These are phyloP conservation scores for Picochlorum costavermella DNA, from an alignment of 139 green algal genomes.

Conservation along the genomic window DNA sequence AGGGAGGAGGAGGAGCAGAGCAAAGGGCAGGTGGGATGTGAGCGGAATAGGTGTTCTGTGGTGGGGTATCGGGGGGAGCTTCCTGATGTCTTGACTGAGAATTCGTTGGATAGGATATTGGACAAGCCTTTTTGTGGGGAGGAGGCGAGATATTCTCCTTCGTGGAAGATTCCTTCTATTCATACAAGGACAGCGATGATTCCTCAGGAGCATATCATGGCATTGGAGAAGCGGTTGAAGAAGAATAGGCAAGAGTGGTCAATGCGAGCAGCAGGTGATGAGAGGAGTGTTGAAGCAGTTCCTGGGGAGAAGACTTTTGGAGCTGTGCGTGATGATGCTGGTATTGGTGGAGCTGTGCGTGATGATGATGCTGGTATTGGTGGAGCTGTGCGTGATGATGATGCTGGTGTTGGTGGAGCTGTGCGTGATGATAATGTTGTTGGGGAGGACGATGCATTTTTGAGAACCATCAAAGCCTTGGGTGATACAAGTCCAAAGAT, in stretches of 20 bases:
- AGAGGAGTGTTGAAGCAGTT: too few relatives aligned
- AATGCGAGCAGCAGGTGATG: too few relatives aligned
- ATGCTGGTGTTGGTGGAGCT: too few relatives aligned
- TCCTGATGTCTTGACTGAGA: slow-evolving; percentile 13
- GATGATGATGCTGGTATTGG: neutral
- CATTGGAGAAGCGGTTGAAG: too few relatives aligned
- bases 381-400: neutral
- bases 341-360: too few relatives aligned
- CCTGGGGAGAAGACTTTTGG: too few relatives aligned
- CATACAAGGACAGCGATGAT: neutral
- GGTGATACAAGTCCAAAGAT: slow-evolving; percentile 13
- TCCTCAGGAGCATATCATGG: neutral
- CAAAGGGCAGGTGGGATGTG: neutral
- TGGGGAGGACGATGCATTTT: neutral
- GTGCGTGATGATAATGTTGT: neutral
- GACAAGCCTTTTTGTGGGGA: neutral
- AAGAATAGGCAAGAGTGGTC: too few relatives aligned
- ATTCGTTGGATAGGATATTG: slow-evolving; percentile 15
- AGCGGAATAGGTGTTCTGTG: neutral
- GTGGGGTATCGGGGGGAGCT: slow-evolving; percentile 6
- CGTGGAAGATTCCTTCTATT: neutral
- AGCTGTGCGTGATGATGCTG: neutral
- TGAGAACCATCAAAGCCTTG: neutral
- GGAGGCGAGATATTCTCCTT: neutral
- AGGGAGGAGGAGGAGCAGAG: neutral